Evolutionary conservation across 2,329 filamentous ascomycete species (phyloP), one percentile per base, ranked within the genome.

Genomic region (Stemphylium vesicarium): DNA sequence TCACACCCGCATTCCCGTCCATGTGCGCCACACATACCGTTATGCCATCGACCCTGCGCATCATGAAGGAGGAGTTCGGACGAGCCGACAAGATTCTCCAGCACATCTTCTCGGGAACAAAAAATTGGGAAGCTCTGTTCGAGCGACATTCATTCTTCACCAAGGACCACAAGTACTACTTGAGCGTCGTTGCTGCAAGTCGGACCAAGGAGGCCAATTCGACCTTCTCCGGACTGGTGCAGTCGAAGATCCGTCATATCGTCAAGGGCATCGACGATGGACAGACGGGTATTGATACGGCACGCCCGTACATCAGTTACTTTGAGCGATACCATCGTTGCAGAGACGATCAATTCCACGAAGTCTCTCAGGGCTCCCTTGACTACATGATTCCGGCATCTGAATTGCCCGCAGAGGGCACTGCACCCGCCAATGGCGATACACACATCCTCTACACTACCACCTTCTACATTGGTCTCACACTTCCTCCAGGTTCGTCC

Each of bases 11-110:
- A 1, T 98, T 97, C 73, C 95, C 95, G 2, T 96, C 92, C 44
- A 98, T 97, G 93, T 98, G 95, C 75, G 89, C 95, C 1, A 98
- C 95, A 0, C 95, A 96, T 80, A 98, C 96, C 69, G 88, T 99
- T 57, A 93, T 90, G 3, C 82, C 85, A 62, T 98, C 94, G 1
- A 96, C 92, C 1, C 91, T 92, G 80, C 81, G 85, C 6, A 86
- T 97, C 44, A 92, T 99, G 69, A 85, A 92, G 62, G 84, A 88
- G 41, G 95, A 99, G 72, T 84, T 98, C 16, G 83, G 88, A 60
- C 86, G 91, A 33, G 95, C 88, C 4, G 85, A 88, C 46, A 82
- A 90, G 46, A 88, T 97, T 50, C 87, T 92, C 9, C 87, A 90
- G 59, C 85, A 87, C 64, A 96, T 99, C 57, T 89, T 94, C 77